phyloP scores from a whole-genome alignment of 305 asterid genomes.

The Coffea humblotiana region DNA sequence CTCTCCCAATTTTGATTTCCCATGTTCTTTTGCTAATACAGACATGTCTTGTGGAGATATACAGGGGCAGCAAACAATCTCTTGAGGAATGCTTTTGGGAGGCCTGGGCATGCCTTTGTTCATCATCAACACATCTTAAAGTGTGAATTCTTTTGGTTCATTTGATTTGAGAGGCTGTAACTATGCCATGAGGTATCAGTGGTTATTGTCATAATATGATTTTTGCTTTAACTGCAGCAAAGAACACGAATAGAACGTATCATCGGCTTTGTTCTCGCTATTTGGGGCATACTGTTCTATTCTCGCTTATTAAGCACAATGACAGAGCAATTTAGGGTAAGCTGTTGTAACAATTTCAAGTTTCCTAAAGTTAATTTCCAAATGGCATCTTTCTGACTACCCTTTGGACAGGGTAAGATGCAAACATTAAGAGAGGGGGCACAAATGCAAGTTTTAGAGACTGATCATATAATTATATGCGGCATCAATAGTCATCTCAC shows the following conservation, averaged over 20 bases:
- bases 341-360: conserved; percentile 28
- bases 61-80: conserved; percentile 71
- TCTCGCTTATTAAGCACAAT: conserved; percentile 95
- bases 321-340: conserved; percentile 98
- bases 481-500: conserved; percentile 84
- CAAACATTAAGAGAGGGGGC: conserved; percentile 94
- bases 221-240: conserved; percentile 66
- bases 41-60: conserved; percentile 29
- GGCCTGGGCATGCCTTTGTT: conserved; percentile 99
- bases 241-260: conserved; percentile 90
- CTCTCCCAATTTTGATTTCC: conserved; percentile 2
- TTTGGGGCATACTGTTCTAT: conserved; percentile 96
- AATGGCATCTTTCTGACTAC: conserved; percentile 34
- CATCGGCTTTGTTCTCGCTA: conserved; percentile 91
- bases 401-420: conserved; percentile 74
- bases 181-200: conserved; percentile 12
- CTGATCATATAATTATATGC: conserved; percentile 88
- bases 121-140: conserved; percentile 96
- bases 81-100: conserved; percentile 99
- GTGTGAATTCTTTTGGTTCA: conserved; percentile 54
- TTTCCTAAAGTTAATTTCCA: conserved; percentile 25
- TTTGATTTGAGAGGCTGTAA: conserved; percentile 37
- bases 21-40: conserved; percentile 8
- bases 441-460: conserved; percentile 88
- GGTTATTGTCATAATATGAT: not conserved